These are phyloP conservation scores for Fusarium duplospermum DNA, from an alignment of 2,329 filamentous ascomycete genomes.

Conservation along the genomic window DNA sequence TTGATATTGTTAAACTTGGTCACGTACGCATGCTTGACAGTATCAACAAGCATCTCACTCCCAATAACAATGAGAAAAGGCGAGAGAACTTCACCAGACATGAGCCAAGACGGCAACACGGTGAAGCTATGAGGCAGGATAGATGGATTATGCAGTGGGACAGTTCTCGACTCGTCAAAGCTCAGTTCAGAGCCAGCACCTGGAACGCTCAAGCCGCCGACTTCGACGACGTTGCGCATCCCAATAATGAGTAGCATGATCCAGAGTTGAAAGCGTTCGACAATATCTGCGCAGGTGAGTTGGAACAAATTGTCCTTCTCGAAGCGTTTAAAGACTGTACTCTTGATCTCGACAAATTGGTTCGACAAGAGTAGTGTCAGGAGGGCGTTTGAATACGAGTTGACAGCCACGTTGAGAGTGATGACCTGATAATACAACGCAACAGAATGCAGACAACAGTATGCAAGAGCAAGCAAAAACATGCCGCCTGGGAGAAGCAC, in stretches of 20 bases:
- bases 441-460: constrained; percentile 89
- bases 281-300: constrained; percentile 94
- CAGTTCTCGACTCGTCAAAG: constrained; percentile 61
- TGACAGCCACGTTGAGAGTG: constrained; percentile 96
- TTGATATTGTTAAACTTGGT: constrained; percentile 99
- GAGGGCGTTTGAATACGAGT: constrained; percentile 96
- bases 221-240: constrained; percentile 94
- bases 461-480: constrained; percentile 86
- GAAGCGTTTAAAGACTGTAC: constrained; percentile 97
- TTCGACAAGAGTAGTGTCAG: constrained; percentile 94
- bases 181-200: constrained; percentile 63
- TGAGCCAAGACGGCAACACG: constrained; percentile 81
- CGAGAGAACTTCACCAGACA: constrained; percentile 86
- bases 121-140: constrained; percentile 93
- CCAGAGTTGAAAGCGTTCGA: constrained; percentile 97
- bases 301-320: constrained; percentile 99
- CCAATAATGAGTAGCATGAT: constrained; percentile 97
- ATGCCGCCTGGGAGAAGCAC: constrained; percentile 89
- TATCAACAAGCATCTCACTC: constrained; percentile 96
- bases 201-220: constrained; percentile 81
- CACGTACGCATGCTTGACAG: constrained; percentile 97
- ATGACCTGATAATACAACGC: constrained; percentile 98
- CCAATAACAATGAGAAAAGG: constrained; percentile 95
- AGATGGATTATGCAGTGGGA: constrained; percentile 74
- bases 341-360: constrained; percentile 99